phyloP scores from a whole-genome alignment of 495 filamentous ascomycete genomes.

The Penicillium manginii region DNA sequence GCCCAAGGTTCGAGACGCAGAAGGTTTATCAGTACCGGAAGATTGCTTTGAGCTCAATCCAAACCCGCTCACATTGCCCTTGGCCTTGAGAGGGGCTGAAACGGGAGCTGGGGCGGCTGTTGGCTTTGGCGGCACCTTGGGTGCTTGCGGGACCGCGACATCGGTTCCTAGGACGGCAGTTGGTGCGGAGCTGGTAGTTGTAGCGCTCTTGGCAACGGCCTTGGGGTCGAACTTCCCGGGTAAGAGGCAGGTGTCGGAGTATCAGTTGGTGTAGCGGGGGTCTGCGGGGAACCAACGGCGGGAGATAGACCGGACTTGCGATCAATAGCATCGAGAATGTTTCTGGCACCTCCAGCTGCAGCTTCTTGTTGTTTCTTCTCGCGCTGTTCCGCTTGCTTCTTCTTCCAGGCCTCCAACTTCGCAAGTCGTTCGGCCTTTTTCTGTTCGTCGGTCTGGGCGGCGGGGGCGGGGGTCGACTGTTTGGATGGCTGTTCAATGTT shows the following conservation, averaged over 20 bases:
- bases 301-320: slow-evolving; percentile 64
- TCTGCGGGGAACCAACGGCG: slow-evolving; percentile 57
- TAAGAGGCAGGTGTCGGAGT: slow-evolving; percentile 58
- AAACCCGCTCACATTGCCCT: slow-evolving; percentile 80
- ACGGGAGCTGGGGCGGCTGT: slow-evolving; percentile 52
- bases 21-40: slow-evolving; percentile 65
- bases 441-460: slow-evolving; percentile 71
- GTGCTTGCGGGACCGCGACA: slow-evolving; percentile 61
- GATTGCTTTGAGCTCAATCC: slow-evolving; percentile 70
- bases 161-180: slow-evolving; percentile 61
- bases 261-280: slow-evolving; percentile 52
- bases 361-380: slow-evolving; percentile 75
- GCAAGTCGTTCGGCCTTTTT: slow-evolving; percentile 84
- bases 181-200: slow-evolving; percentile 27
- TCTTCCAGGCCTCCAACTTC: slow-evolving; percentile 89
- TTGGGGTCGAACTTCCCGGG: slow-evolving; percentile 88
- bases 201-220: slow-evolving; percentile 75
- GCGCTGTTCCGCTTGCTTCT: slow-evolving; percentile 79
- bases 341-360: slow-evolving; percentile 62
- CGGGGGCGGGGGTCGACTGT: slow-evolving; percentile 51
- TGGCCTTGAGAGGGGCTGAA: slow-evolving; percentile 54
- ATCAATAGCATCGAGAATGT: slow-evolving; percentile 76
- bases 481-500: slow-evolving; percentile 40
- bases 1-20: slow-evolving; percentile 73
- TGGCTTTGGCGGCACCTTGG: slow-evolving; percentile 47